Percentiles rank a stretch among this genome's conserved stretches.
phyloP scores from a whole-genome alignment of 192 early-diverging fungal species.

The Gigaspora rosea region DNA sequence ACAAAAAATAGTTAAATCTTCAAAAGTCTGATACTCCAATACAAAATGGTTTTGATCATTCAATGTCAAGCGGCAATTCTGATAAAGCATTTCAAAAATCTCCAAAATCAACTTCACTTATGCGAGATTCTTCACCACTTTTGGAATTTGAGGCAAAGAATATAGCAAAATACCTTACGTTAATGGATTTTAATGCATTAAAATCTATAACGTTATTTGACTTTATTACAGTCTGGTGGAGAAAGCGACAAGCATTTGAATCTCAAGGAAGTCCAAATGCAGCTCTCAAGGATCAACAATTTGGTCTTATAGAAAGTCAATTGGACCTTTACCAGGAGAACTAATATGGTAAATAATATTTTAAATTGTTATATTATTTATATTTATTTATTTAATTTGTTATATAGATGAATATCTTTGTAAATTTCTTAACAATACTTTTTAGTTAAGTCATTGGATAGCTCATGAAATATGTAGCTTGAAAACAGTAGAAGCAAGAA shows the following conservation, averaged over 20 bases:
- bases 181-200: constrained; percentile 46
- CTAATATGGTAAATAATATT: constrained; percentile 51
- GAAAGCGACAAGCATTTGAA: constrained; percentile 36
- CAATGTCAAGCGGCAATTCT: neutral
- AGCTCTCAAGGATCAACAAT: neutral
- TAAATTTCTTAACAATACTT: neutral
- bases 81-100: neutral
- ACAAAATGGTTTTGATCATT: no score
- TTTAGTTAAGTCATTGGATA: constrained; percentile 60
- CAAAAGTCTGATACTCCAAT: no score
- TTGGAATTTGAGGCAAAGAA: constrained; percentile 46
- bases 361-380: neutral
- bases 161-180: constrained; percentile 53
- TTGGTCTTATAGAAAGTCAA: constrained; percentile 34
- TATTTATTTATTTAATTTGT: neutral
- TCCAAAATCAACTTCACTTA: neutral
- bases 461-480: constrained; percentile 56
- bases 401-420: neutral
- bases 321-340: constrained; percentile 59
- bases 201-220: constrained; percentile 44
- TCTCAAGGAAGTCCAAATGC: constrained; percentile 16
- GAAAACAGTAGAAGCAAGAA: constrained; percentile 43
- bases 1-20: no score
- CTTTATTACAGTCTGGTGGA: constrained; percentile 43
- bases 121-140: constrained; percentile 35